Base-by-base conservation (phyloP, 164 flowering plant species). In the Tetrastigma voinierianum region DNA sequence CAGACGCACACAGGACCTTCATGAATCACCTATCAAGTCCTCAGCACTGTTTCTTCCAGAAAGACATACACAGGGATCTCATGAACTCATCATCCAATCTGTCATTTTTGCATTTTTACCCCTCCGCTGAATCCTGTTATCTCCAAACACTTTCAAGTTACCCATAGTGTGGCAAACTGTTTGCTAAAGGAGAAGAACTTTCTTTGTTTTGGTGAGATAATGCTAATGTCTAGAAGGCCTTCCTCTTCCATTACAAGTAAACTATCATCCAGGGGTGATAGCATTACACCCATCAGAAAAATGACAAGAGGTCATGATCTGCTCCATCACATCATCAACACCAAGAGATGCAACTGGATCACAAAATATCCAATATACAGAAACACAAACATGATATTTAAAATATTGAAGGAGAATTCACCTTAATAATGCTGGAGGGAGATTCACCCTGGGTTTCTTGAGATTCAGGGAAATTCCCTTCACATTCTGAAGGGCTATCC, bases 291-390 rank as follows among this genome's bases (percentile, higher is more conserved):
- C 68, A 3, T 73, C 81, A 46, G 16, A 61, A 32, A 78, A 57
- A 7, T 82, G 81, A 46, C 66, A 81, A 4, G 88, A 77, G 24
- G 90, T 82, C 90, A 88, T 86, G 6, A 79, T 80, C 93, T 88
- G 87, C 66, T 62, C 68, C 59, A 74, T 47, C 5, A n/a, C 5
- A 7, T 32, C 40, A 32, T 32, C 40, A 32, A 32, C 40, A 32
- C 40, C 40, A 32, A 32, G 40, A 32, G n/a, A 32, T 7, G 6
- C 40, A 32, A 32, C 40, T 32, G 40, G 6, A 32, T 32, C 40
- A 32, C 40, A 32, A 32, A 32, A 32, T 32, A 7, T 32, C n/a
- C 40, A 32, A 32, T 7, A 32, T 32, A 32, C 6, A 32, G 40
- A 32, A 32, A 32, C 6, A 7, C 40, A 32, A 32, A 32, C 40